Evolutionary conservation across 257 asterid species (phyloP).

Genomic region (Jasminum sambac): DNA sequence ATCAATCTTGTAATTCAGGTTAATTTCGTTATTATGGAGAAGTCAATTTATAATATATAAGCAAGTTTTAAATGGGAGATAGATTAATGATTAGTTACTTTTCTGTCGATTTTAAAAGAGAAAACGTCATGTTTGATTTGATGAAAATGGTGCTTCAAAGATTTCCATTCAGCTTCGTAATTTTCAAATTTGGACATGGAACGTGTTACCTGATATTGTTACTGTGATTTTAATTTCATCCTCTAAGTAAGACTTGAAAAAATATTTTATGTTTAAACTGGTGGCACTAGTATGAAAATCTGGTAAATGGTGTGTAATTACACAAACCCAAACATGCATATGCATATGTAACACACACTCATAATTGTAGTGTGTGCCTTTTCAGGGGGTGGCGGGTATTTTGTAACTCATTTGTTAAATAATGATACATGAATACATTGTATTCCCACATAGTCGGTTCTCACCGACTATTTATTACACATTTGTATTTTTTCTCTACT

Average conservation of each 20-base stretch:
- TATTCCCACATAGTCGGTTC: background rate
- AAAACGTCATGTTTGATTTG: background rate
- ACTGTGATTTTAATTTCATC: background rate
- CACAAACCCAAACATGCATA: no score
- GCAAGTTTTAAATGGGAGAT: background rate
- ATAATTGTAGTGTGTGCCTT: no score
- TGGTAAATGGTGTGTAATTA: no score
- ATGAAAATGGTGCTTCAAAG: background rate
- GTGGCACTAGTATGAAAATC: no score
- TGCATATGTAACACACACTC: no score
- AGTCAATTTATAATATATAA: background rate
- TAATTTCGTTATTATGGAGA: background rate
- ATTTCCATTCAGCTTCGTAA: background rate
- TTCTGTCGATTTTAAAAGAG: background rate
- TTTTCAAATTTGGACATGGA: background rate
- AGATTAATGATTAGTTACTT: background rate
- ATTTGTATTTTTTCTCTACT: background rate
- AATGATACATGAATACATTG: background rate
- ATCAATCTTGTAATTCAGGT: background rate
- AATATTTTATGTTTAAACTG: no score
- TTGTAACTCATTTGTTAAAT: background rate
- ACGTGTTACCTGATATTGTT: background rate
- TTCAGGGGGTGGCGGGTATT: no score
- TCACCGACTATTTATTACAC: background rate
- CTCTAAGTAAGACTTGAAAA: background rate